Conservation (phyloP, 352 stramenopile genomes). For the Globisporangium acanthophoron region DNA sequence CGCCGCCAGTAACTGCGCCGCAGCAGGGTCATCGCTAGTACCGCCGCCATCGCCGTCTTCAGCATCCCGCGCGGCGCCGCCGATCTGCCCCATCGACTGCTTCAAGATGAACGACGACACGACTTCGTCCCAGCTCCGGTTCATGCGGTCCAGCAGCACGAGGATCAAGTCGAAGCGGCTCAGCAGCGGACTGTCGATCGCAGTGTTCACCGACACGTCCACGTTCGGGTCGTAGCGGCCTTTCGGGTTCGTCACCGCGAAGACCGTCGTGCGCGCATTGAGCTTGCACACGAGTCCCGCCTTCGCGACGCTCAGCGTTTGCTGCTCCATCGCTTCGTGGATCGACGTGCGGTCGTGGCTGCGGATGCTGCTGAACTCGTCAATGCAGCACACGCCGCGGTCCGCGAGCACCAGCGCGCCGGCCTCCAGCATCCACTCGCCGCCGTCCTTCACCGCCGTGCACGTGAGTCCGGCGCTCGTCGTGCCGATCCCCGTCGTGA, state of each 20-base stretch:
- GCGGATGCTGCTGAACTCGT: slow-evolving; percentile 96
- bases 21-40: no score
- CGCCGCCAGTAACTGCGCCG: no score
- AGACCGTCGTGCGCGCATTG: slow-evolving; percentile 93
- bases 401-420: slow-evolving; percentile 92
- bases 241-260: slow-evolving; percentile 95
- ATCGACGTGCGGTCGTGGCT: slow-evolving; percentile 92
- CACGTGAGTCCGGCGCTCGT: slow-evolving; percentile 96
- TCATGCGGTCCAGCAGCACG: slow-evolving; percentile 90
- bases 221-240: slow-evolving; percentile 81
- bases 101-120: slow-evolving; percentile 95
- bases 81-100: slow-evolving; percentile 36
- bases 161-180: slow-evolving; percentile 98
- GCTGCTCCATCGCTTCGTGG: slow-evolving; percentile 98
- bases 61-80: no score
- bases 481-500: slow-evolving; percentile 96
- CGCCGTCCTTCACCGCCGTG: slow-evolving; percentile 93
- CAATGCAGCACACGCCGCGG: slow-evolving; percentile 94
- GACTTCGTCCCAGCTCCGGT: slow-evolving; percentile 88
- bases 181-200: slow-evolving; percentile 93
- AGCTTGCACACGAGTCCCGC: slow-evolving; percentile 96
- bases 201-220: slow-evolving; percentile 93
- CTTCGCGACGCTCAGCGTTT: slow-evolving; percentile 96
- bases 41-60: no score
- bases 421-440: slow-evolving; percentile 96